A percentile compares a stretch with the other conserved stretches of the same genome.
Evolutionary conservation across 495 filamentous ascomycete genomes (phyloP).

Genomic region (Sabuloglossum arenarium): DNA sequence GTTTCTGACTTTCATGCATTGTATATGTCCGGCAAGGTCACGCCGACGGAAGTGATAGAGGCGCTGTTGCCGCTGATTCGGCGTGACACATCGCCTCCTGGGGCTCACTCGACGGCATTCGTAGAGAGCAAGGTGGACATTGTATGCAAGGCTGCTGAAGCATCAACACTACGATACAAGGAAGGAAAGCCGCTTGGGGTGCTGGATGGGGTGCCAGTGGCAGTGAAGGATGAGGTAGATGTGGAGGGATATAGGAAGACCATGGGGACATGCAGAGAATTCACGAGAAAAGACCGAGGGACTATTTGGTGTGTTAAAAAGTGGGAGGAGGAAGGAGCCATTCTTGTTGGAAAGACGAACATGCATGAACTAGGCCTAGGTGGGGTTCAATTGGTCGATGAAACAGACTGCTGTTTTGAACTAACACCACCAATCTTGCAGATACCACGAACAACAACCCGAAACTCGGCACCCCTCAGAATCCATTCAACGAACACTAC

Average conservation of each 20-base stretch:
- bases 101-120: slow-evolving; percentile 50
- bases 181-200: slow-evolving; percentile 38
- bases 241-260: slow-evolving; percentile 52
- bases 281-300: slow-evolving; percentile 22
- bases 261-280: slow-evolving; percentile 37
- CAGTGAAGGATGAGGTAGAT: slow-evolving; percentile 70
- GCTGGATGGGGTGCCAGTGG: slow-evolving; percentile 71
- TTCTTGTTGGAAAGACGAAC: slow-evolving; percentile 66
- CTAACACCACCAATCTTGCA: slow-evolving; percentile 10
- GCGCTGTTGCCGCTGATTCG: slow-evolving; percentile 48
- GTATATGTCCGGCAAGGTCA: slow-evolving; percentile 44
- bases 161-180: slow-evolving; percentile 48
- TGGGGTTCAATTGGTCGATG: slow-evolving; percentile 13
- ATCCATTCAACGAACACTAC: slow-evolving; percentile 61
- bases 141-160: slow-evolving; percentile 44
- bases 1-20: slow-evolving; percentile 56
- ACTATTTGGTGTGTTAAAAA: slow-evolving; percentile 59
- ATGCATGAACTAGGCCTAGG: slow-evolving; percentile 83
- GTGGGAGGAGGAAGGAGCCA: slow-evolving; percentile 56
- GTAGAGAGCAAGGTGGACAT: slow-evolving; percentile 34
- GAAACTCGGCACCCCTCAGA: slow-evolving; percentile 55
- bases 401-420: not conserved
- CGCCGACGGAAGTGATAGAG: slow-evolving; percentile 49
- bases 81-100: slow-evolving; percentile 27
- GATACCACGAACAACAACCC: slow-evolving; percentile 77